phyloP scores from a whole-genome alignment of 2,329 filamentous ascomycete genomes.

The Neurospora sp. region DNA sequence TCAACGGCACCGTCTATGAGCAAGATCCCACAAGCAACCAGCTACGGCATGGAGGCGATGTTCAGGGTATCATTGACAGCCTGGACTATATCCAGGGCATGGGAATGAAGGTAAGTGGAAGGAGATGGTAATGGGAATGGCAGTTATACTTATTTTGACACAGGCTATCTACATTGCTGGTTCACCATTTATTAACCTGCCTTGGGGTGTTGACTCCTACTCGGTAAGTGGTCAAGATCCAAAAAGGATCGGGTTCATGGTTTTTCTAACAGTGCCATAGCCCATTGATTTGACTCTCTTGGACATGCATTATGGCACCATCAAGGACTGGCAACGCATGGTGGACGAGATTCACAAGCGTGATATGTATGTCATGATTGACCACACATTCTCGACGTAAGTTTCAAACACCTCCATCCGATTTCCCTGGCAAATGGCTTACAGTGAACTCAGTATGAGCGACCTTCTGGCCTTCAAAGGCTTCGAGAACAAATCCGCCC shows the following conservation, averaged over 20 bases:
- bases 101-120: slow-evolving; percentile 41
- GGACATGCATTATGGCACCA: slow-evolving; percentile 49
- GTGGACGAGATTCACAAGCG: slow-evolving; percentile 47
- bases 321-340: slow-evolving; percentile 44
- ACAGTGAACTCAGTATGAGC: slow-evolving; percentile 33
- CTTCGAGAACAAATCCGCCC: slow-evolving; percentile 44
- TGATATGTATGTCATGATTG: slow-evolving; percentile 56
- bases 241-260: neutral
- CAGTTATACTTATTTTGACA: neutral
- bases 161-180: slow-evolving; percentile 52
- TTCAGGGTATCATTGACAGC: slow-evolving; percentile 45
- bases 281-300: slow-evolving; percentile 50
- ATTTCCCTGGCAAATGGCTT: neutral
- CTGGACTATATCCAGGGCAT: slow-evolving; percentile 54
- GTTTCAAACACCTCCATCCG: slow-evolving; percentile 12
- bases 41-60: slow-evolving; percentile 51
- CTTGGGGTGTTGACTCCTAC: slow-evolving; percentile 52
- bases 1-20: slow-evolving; percentile 50
- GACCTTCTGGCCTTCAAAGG: slow-evolving; percentile 52
- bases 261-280: slow-evolving; percentile 16
- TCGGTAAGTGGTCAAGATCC: slow-evolving; percentile 14
- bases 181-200: slow-evolving; percentile 49
- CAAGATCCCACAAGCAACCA: slow-evolving; percentile 49
- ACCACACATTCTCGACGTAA: slow-evolving; percentile 53
- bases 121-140: neutral